Percentiles rank a stretch among this genome's conserved stretches.
Conservation (phyloP, 2,329 filamentous ascomycete genomes). For the Diplocarpon rosae region DNA sequence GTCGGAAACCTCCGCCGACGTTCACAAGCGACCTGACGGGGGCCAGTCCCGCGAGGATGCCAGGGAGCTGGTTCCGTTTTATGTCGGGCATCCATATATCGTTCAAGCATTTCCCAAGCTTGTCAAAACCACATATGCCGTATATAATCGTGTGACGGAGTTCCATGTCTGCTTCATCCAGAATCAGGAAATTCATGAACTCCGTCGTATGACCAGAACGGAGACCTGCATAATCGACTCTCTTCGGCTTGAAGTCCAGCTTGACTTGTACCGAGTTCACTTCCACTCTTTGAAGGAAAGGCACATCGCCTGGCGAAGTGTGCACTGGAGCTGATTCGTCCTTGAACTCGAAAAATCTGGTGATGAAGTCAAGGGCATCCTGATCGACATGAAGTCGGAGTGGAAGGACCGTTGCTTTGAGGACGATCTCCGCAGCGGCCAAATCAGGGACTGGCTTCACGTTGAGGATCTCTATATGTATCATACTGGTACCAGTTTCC, state of each 20-base stretch:
- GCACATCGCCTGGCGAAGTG: conserved; percentile 55
- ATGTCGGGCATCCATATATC: conserved; percentile 97
- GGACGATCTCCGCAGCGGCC: conserved; percentile 78
- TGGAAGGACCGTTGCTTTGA: conserved; percentile 70
- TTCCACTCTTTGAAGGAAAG: conserved; percentile 84
- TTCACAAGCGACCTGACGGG: conserved; percentile 86
- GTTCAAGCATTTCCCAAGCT: conserved; percentile 79
- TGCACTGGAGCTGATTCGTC: conserved; percentile 53
- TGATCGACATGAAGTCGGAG: conserved; percentile 91
- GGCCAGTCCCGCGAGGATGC: conserved; percentile 78
- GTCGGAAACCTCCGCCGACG: conserved; percentile 74
- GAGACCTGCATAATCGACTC: conserved; percentile 89
- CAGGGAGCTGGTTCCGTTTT: conserved; percentile 75
- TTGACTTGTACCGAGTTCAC: conserved; percentile 74
- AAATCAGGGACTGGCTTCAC: conserved; percentile 77
- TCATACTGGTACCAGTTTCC: conserved; percentile 79
- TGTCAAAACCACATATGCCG: conserved; percentile 81
- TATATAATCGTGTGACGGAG: conserved; percentile 87
- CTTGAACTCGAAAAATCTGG: conserved; percentile 95
- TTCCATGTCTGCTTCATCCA: conserved; percentile 79
- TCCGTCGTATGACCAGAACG: conserved; percentile 91
- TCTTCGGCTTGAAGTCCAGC: conserved; percentile 94
- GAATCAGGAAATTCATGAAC: conserved; percentile 96
- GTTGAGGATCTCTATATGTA: conserved; percentile 78
- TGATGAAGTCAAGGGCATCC: conserved; percentile 94